Evolutionary conservation across 2,329 filamentous ascomycete species (phyloP).

Genomic region (Aspergillus vadensis): DNA sequence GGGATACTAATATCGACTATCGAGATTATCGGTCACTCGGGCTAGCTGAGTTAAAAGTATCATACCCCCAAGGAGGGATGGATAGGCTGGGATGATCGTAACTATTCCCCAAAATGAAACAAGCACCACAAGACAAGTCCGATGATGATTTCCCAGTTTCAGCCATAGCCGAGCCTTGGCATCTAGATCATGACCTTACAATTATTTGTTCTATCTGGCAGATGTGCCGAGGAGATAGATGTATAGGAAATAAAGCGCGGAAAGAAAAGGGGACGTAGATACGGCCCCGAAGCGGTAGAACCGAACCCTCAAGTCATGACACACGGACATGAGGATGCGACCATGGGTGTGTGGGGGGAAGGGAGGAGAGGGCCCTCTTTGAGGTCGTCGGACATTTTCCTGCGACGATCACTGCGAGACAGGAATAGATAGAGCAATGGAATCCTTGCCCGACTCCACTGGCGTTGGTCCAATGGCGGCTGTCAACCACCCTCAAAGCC

Average conservation of each 20-base stretch:
- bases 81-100: neutral
- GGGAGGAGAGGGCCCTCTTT: neutral
- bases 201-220: neutral
- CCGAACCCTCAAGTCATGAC: neutral
- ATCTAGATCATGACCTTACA: too few species aligned
- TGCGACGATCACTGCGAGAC: conserved; percentile 24
- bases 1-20: too few species aligned
- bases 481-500: conserved; percentile 8
- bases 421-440: conserved; percentile 22
- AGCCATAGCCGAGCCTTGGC: neutral
- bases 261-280: neutral
- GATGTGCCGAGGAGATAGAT: neutral
- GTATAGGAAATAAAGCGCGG: neutral
- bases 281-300: neutral
- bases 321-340: neutral
- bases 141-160: neutral
- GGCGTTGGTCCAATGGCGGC: conserved; percentile 14
- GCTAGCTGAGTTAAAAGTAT: neutral
- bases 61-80: neutral
- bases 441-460: conserved; percentile 17
- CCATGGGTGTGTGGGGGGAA: neutral
- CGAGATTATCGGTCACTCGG: too few species aligned
- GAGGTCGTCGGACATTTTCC: conserved; percentile 21
- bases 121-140: neutral
- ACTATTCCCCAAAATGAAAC: neutral